Evolutionary conservation across 495 filamentous ascomycete genomes (phyloP).

Genomic region (Penicillium dipodomyicola): DNA sequence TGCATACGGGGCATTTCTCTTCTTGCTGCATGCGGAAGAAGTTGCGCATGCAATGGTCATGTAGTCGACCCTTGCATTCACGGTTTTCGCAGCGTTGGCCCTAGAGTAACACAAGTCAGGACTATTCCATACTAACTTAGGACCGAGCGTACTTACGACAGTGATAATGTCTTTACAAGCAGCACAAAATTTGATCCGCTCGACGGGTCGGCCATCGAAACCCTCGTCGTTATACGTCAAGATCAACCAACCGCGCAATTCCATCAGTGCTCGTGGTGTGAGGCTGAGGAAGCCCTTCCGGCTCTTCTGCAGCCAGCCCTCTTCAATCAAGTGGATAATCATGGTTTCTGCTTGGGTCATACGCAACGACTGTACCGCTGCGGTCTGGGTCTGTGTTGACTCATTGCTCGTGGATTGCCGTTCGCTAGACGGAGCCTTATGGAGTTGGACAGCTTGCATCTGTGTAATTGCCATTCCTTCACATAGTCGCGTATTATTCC

Average conservation of each 20-base stretch:
- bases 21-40: conserved; percentile 66
- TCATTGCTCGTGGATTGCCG: conserved; percentile 33
- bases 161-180: conserved; percentile 92
- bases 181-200: conserved; percentile 81
- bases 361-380: conserved; percentile 58
- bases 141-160: conserved; percentile 45
- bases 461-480: conserved; percentile 78
- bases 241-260: conserved; percentile 77
- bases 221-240: conserved; percentile 79
- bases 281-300: conserved; percentile 69
- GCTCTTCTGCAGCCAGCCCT: conserved; percentile 83
- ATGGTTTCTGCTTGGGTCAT: conserved; percentile 73
- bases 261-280: conserved; percentile 74
- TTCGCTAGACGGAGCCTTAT: conserved; percentile 30
- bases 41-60: conserved; percentile 70
- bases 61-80: conserved; percentile 67
- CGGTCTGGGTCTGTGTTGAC: conserved; percentile 39
- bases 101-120: conserved; percentile 30
- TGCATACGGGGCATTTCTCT: conserved; percentile 72
- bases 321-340: conserved; percentile 65
- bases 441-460: conserved; percentile 64
- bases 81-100: conserved; percentile 76
- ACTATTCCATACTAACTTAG: neutral
- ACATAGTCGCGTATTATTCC: conserved; percentile 67
- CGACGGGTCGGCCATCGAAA: conserved; percentile 35